These are phyloP conservation scores for Ophiocordyceps camponoti-floridani DNA, from an alignment of 2,329 filamentous ascomycete species.

Conservation along the genomic window DNA sequence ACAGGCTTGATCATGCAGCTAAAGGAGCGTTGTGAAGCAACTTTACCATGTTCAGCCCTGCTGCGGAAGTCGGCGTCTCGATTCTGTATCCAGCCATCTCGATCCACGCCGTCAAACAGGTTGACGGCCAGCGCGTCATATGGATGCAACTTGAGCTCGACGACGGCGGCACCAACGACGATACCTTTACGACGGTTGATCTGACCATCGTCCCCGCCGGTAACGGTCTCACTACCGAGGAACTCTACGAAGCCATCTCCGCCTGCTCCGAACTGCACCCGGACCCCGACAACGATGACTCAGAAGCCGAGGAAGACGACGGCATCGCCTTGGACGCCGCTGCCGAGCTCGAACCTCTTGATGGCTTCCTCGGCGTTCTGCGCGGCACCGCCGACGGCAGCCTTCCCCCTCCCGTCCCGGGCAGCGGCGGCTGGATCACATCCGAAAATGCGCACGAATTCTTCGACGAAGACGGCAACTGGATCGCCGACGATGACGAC, in stretches of 20 bases:
- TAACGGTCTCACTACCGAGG: constrained; percentile 8
- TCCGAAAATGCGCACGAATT: constrained; percentile 78
- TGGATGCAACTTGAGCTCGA: constrained; percentile 54
- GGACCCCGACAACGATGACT: constrained; percentile 41
- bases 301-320: constrained; percentile 12
- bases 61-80: constrained; percentile 39
- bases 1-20: not conserved
- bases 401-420: constrained; percentile 50
- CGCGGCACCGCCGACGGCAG: constrained; percentile 27
- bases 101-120: constrained; percentile 55
- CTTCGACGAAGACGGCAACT: constrained; percentile 68
- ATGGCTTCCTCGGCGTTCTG: constrained; percentile 38
- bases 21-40: constrained; percentile 6
- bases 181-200: constrained; percentile 49
- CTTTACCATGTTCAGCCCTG: constrained; percentile 45
- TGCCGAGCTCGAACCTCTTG: constrained; percentile 30
- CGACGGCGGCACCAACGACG: constrained; percentile 37
- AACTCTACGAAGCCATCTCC: constrained; percentile 52
- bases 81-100: constrained; percentile 61
- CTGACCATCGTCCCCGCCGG: constrained; percentile 42
- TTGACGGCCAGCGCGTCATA: constrained; percentile 28
- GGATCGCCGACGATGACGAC: constrained; percentile 32
- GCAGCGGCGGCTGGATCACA: constrained; percentile 72
- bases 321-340: constrained; percentile 38
- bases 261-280: constrained; percentile 62